Base-by-base conservation (phyloP, 352 stramenopile species). In the Phytophthora sp. region DNA sequence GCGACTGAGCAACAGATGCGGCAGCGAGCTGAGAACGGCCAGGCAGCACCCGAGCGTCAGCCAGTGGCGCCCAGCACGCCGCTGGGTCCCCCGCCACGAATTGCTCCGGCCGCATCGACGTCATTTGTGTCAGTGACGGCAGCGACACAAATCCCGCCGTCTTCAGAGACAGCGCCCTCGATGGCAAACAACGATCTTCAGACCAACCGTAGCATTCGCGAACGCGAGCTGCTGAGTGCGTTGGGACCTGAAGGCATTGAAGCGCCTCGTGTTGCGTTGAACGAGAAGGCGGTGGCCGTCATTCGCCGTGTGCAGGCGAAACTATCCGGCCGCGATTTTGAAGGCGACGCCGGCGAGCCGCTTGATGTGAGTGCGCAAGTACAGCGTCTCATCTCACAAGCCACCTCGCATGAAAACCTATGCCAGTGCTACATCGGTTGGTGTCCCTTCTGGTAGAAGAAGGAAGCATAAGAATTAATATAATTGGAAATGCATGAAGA, bases 391-490 rank as follows among this genome's bases (percentile, higher is more conserved):
- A 99, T 99, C 73, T 84, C 96, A 36, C 96, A 99, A 65, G 98
- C 98, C 15, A 99, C 97, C 6, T 99, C 95, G 7, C 96, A 98
- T 57, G 97, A 99, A 69, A 99, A 99, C 75, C 80, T 99, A 27
- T 99, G 95, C 62, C 97, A 99, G 71, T 93, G 97, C 53, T 99
- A 99, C 71, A 98, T 99, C 66, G 98, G 98, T 29, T 99, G 97
- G 97, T 99, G 87, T 74, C 87, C 87, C n/a, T 95, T 95, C 54
- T 95, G 87, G 87, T 95, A 41, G 27, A 18, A 27, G 20, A 31
- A 33, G 35, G 45, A 38, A 15, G 15, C 7, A 15, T 38, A 15
- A 38, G 79, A 69, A 60, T 45, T 12, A 54, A 39, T 52, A 15
- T 53, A 24, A 13, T 24, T n/a, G n/a, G n/a, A n/a, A n/a, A n/a